These are phyloP conservation scores for Cladosporium cucumerinum DNA, from an alignment of 2,329 filamentous ascomycete genomes.

Conservation along the genomic window DNA sequence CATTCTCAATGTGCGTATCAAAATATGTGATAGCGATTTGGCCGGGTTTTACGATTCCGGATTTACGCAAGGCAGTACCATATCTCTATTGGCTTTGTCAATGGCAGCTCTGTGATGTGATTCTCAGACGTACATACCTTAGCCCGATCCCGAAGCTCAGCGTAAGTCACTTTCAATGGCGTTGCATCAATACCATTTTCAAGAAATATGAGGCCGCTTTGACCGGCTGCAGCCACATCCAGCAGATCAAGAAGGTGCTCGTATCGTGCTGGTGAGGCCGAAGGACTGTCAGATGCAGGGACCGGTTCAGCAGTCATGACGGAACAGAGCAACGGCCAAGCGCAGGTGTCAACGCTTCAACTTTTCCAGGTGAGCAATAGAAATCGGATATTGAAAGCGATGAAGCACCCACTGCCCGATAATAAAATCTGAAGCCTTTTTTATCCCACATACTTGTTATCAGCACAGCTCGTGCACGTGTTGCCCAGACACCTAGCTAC, in stretches of 20 bases:
- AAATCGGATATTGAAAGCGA: background rate
- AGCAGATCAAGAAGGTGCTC: background rate
- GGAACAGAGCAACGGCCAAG: background rate
- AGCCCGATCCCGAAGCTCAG: background rate
- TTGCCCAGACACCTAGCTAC: background rate
- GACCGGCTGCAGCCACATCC: background rate
- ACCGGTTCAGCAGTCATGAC: background rate
- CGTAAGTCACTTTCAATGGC: background rate
- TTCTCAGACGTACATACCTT: background rate
- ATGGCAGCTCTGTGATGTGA: too few species aligned
- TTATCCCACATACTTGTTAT: background rate
- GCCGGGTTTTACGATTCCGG: background rate
- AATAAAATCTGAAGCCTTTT: background rate
- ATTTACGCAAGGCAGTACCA: background rate
- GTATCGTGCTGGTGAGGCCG: background rate
- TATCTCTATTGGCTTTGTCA: background rate
- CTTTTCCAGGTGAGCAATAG: background rate
- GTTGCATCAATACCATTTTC: background rate
- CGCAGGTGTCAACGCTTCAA: background rate
- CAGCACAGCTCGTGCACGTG: background rate
- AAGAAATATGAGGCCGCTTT: background rate
- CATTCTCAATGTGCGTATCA: slow-evolving; percentile 9
- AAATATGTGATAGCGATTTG: slow-evolving; percentile 13
- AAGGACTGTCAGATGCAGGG: background rate
- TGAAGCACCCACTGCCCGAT: background rate